Base-by-base conservation (phyloP, 192 early-diverging fungal species). In the Coemansia sp. region DNA sequence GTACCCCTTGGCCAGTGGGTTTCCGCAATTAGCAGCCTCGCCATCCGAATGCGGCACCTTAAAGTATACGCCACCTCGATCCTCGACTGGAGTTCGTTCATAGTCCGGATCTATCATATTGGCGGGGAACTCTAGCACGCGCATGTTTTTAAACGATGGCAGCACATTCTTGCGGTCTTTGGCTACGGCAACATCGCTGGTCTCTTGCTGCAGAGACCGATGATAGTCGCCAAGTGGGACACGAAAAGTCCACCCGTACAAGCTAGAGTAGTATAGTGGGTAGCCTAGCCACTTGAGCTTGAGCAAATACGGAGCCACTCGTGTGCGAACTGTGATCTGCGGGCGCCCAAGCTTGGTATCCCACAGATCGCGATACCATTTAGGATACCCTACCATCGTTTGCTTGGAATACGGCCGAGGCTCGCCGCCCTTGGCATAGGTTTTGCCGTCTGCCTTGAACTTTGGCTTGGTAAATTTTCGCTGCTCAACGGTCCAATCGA, bases 11-110 rank as follows among this genome's bases (percentile, higher is more conserved):
- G 90, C 83, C 31, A 99, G 81, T 12, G 96, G 96, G 64, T 91
- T 95, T 5, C 93, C 94, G 69, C 90, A 91, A 75, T 94, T 93
- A 0, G 84, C 80, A 0, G 78, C 77, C 20, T 94, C 92, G 24
- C 96, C 96, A 50, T 91, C 90, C 24, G 90, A 89, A 79, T 99
- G 96, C 13, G 97, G 97, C 0, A 99, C 75, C 29, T 88, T 89
- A 62, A 89, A 89, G 60, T 92, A 93, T 2, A 79, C 74, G 24
- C 68, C 72, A 1, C 53, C 49, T 53, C 31, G 29, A 31, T 86
- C 73, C 15, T 68, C 58, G 3, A 79, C 69, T 1, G 85, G 81
- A 24, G 63, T 72, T 13, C 34, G 31, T 62, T 87, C 88, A 41
- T 87, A 87, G 24, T 81, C 75, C 36, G 82, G 78, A 33, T 73